Base-by-base conservation (phyloP, 257 asterid species). In the Solanum appendiculatum region DNA sequence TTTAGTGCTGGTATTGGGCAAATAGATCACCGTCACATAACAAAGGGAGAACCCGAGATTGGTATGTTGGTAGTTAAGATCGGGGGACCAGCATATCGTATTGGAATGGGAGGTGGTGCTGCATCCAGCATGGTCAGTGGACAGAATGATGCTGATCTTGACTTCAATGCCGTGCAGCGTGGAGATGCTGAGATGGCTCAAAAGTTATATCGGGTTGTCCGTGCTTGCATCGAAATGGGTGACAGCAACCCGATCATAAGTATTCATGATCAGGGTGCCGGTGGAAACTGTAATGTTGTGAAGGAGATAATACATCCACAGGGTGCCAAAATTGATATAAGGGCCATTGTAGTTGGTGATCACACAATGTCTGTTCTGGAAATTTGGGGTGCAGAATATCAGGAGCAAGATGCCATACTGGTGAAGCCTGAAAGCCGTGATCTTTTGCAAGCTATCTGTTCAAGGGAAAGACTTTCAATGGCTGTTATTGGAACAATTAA, bases 121-220 rank as follows among this genome's bases (percentile, higher is more conserved):
- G 99, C 99, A 23, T 97, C 99, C 74, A 97, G 99, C 93, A 97
- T 97, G 99, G 99, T 95, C 72, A 97, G 99, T 89, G 99, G 99
- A 74, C 99, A 97, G 89, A 97, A 97, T 66, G 94, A 92, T 80
- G 98, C 97, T n/a, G 99, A 97, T 88, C 96, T 97, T 63, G 99
- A 97, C 87, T 97, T 97, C 86, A 97, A 97, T 51, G 98, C 98
- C 6, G 98, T 94, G 37, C 98, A 94, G 85, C 98, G 98, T 63
- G 98, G 98, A 40, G 96, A 97, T 91, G 99, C 99, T 18, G 99
- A 97, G 94, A 97, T 97, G 99, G 96, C 98, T 1, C 99, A 97
- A 54, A 95, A 97, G 88, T 70, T 97, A 66, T 95, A 97, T 87
- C 93, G 99, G 21, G 99, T 97, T 86, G 98, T 97, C 48, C 98